Evolutionary conservation across 306 rosid genomes (phyloP).

Genomic region (Casuarina glauca): DNA sequence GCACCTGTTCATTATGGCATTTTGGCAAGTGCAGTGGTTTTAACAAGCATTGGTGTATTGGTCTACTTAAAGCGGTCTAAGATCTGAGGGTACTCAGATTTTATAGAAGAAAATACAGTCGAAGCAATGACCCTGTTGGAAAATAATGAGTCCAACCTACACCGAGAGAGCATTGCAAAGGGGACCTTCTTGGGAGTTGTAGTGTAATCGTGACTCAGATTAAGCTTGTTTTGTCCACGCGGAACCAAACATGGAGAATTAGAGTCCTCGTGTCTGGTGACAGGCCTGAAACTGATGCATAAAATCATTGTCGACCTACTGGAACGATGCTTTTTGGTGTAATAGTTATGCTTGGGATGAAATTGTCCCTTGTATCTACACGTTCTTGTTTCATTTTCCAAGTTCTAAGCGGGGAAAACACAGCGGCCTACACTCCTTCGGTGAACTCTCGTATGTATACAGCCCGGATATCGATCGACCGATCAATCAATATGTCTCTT

Average conservation of each 20-base stretch:
- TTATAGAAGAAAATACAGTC: slow-evolving; percentile 7
- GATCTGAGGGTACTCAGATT: slow-evolving; percentile 24
- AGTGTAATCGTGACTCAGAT: neutral
- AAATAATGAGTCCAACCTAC: neutral
- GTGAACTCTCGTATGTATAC: no score
- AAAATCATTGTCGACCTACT: neutral
- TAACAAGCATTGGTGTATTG: slow-evolving; percentile 59
- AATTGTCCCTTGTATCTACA: neutral
- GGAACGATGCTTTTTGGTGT: neutral
- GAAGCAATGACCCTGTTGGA: neutral
- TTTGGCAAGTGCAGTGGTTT: slow-evolving; percentile 57
- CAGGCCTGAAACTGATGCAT: neutral
- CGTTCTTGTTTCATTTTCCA: no score
- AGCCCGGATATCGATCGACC: no score
- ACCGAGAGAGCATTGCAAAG: neutral
- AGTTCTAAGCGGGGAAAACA: no score
- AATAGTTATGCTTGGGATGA: neutral
- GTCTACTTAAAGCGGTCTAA: slow-evolving; percentile 71
- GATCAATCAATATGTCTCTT: no score
- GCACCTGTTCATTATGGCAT: slow-evolving; percentile 42
- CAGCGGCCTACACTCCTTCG: no score
- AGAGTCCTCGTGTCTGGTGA: neutral
- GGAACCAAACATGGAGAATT: no score
- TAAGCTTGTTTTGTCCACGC: no score
- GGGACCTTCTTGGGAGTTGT: neutral